phyloP scores from a whole-genome alignment of 176 grass and related monocot genomes.

The Ensete ventricosum region DNA sequence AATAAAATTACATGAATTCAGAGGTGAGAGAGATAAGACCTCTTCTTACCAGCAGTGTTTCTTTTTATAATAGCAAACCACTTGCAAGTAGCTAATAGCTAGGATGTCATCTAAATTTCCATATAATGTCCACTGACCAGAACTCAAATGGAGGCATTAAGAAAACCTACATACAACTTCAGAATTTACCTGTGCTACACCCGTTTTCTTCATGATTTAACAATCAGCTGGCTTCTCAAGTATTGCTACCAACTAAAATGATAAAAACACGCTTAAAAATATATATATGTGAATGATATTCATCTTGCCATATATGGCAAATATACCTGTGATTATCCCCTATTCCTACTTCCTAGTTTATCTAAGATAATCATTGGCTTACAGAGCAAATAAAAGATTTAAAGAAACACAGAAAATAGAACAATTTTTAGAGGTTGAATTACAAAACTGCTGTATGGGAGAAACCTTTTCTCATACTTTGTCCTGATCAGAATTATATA shows the following conservation, averaged over 20 bases:
- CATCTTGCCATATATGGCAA: constrained; percentile 1
- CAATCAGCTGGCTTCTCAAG: constrained; percentile 10
- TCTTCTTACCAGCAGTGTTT: background rate
- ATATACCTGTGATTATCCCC: constrained; percentile 18
- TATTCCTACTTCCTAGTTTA: background rate
- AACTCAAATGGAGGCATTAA: background rate
- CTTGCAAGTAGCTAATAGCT: background rate
- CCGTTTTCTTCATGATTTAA: background rate
- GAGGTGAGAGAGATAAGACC: background rate
- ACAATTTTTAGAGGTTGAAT: background rate
- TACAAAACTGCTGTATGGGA: background rate
- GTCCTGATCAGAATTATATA: constrained; percentile 9
- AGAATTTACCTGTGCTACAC: constrained; percentile 8
- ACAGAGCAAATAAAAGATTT: too few relatives aligned
- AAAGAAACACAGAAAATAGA: too few relatives aligned
- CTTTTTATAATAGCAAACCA: background rate
- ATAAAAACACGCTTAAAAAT: constrained; percentile 11
- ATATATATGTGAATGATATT: constrained; percentile 12
- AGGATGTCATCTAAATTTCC: background rate
- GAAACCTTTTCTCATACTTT: background rate
- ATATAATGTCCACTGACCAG: background rate
- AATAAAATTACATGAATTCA: background rate
- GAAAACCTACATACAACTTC: background rate
- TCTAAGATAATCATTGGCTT: too few relatives aligned
- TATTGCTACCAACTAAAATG: constrained; percentile 5